phyloP scores from a whole-genome alignment of 106 monocot genomes.

The Amphibolis antarctica region DNA sequence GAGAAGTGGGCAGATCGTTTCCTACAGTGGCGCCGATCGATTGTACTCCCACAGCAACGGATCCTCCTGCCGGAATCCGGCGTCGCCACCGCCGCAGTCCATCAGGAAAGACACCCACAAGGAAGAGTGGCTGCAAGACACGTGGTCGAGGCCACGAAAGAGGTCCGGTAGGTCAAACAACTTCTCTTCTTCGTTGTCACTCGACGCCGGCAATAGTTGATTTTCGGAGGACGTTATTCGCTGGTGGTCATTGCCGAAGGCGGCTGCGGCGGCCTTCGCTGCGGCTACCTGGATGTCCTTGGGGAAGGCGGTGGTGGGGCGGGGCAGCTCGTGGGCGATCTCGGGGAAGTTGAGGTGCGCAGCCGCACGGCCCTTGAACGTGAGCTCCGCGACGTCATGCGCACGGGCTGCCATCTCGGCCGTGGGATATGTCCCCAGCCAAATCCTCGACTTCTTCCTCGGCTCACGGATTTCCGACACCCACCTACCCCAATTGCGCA shows the following conservation, averaged over 20 bases:
- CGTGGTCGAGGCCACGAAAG: conserved; percentile 25
- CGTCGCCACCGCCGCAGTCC: conserved; percentile 14
- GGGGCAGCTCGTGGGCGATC: conserved; percentile 47
- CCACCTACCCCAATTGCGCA: conserved; percentile 94
- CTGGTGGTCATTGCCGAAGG: too few relatives aligned
- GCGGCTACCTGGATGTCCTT: conserved; percentile 89
- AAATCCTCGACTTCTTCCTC: conserved; percentile 78
- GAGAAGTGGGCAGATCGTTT: too few relatives aligned
- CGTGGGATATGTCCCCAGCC: conserved; percentile 83
- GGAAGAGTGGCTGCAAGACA: conserved; percentile 3
- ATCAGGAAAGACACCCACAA: conserved; percentile 11
- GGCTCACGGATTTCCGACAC: conserved; percentile 94
- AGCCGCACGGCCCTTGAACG: conserved; percentile 73
- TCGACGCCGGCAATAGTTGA: too few relatives aligned
- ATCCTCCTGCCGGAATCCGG: conserved; percentile 38
- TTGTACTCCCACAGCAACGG: too few relatives aligned
- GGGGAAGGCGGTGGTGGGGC: conserved; percentile 44
- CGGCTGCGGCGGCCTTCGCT: conserved; percentile 40
- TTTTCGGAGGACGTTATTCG: too few relatives aligned
- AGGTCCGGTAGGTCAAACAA: conserved; percentile 76
- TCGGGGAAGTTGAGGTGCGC: conserved; percentile 85
- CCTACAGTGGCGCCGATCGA: too few relatives aligned
- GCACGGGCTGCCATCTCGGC: conserved; percentile 95
- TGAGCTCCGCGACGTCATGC: conserved; percentile 81
- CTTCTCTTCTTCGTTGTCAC: conserved; percentile 18